A percentile compares a stretch with the other conserved stretches of the same genome.
Evolutionary conservation across 2,329 filamentous ascomycete genomes (phyloP).

Genomic region (Paramyrothecium roridum): DNA sequence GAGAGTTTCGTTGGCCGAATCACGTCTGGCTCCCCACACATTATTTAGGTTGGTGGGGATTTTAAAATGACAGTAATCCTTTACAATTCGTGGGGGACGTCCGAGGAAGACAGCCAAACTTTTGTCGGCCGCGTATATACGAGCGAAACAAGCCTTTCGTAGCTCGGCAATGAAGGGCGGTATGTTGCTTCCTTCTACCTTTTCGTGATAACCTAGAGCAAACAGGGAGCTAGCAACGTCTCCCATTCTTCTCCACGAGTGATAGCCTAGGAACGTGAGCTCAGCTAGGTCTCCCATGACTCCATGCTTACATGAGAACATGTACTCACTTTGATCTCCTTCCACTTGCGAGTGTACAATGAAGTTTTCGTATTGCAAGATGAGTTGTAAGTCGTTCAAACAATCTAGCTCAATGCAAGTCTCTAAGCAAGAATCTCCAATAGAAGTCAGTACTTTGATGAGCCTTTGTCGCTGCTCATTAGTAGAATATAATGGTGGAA

Average conservation of each 20-base stretch:
- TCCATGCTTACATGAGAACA: not conserved
- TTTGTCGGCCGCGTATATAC: constrained; percentile 43
- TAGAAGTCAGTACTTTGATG: not conserved
- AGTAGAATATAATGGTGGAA: not conserved
- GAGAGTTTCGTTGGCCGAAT: no score
- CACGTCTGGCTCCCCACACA: no score
- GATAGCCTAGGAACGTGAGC: constrained; percentile 31
- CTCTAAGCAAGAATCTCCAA: not conserved
- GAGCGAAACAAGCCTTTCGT: constrained; percentile 34
- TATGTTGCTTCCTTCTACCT: constrained; percentile 15
- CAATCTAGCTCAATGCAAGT: not conserved
- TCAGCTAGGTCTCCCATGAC: not conserved
- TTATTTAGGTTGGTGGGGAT: not conserved
- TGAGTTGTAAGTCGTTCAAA: not conserved
- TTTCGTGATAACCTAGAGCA: constrained; percentile 43
- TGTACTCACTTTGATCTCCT: not conserved
- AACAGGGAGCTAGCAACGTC: constrained; percentile 43
- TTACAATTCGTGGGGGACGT: constrained; percentile 41
- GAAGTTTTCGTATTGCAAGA: not conserved
- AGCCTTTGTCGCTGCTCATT: not conserved
- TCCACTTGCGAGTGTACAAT: not conserved
- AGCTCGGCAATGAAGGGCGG: constrained; percentile 38
- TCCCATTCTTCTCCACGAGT: constrained; percentile 42
- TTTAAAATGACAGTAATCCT: constrained; percentile 35
- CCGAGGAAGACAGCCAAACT: constrained; percentile 47